A percentile compares a stretch with the other conserved stretches of the same genome.
Conservation (phyloP, 768 basidiomycete genomes). For the Auricularia auricula-judae region DNA sequence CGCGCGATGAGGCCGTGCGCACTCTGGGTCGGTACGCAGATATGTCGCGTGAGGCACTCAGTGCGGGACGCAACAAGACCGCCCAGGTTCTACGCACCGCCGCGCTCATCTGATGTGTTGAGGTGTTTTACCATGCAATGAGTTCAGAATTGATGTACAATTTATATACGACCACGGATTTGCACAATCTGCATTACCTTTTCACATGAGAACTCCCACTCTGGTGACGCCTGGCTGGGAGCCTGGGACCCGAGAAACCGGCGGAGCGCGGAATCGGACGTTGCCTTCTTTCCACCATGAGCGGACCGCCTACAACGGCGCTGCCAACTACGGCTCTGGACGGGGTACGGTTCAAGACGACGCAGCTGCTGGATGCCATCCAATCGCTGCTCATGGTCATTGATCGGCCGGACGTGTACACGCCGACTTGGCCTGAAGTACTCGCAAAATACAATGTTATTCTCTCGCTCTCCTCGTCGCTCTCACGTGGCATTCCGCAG, state of each 20-base stretch:
- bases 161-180: no score
- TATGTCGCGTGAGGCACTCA: neutral
- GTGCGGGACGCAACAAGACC: neutral
- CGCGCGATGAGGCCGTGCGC: neutral
- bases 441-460: slow-evolving; percentile 78
- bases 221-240: no score
- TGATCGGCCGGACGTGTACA: slow-evolving; percentile 14
- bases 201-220: no score
- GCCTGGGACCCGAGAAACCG: no score
- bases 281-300: no score
- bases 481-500: slow-evolving; percentile 30
- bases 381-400: neutral
- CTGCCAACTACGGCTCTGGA: neutral
- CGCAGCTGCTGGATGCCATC: neutral
- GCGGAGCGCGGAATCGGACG: no score
- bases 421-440: slow-evolving; percentile 80
- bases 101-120: neutral
- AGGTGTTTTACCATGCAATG: no score
- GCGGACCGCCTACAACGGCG: no score
- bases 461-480: slow-evolving; percentile 70
- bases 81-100: neutral
- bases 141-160: no score
- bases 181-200: no score
- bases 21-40: neutral
- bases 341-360: neutral